Evolutionary conservation across 2,329 filamentous ascomycete species (phyloP).

Genomic region (Penicillium sp.): DNA sequence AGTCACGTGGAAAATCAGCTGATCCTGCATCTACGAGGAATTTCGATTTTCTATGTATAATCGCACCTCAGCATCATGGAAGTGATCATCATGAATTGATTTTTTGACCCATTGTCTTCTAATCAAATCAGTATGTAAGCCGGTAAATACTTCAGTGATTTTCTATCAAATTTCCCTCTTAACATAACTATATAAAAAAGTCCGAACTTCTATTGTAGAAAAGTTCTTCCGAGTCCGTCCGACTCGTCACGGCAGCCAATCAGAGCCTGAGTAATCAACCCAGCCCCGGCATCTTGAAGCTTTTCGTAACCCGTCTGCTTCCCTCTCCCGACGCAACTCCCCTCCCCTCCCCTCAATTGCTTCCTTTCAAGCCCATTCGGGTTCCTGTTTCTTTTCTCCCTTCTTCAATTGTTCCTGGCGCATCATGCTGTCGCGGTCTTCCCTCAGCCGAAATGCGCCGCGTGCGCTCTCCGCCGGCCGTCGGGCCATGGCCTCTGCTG

Average conservation of each 20-base stretch:
- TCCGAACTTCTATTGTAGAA: conserved; percentile 1
- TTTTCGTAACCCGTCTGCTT: conserved; percentile 40
- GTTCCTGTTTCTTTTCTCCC: conserved; percentile 26
- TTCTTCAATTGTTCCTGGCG: conserved; percentile 47
- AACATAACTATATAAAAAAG: background rate
- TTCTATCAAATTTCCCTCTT: background rate
- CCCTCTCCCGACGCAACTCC: conserved; percentile 20
- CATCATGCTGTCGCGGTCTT: conserved; percentile 68
- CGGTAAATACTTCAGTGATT: background rate
- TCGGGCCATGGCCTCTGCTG: conserved; percentile 63
- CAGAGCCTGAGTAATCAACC: conserved; percentile 38
- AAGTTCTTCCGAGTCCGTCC: conserved; percentile 40
- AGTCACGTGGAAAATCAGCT: conserved; percentile 24
- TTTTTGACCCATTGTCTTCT: background rate
- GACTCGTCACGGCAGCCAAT: conserved; percentile 42
- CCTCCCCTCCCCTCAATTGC: conserved; percentile 33
- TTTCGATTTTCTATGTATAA: too few relatives aligned
- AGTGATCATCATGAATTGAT: background rate
- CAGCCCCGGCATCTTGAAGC: conserved; percentile 42
- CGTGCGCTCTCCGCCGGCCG: conserved; percentile 59
- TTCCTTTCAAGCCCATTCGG: conserved; percentile 37
- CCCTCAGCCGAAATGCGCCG: conserved; percentile 63
- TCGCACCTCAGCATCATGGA: too few relatives aligned
- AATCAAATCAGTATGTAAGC: background rate
- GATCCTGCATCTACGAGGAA: conserved; percentile 4